phyloP scores from a whole-genome alignment of 2,329 filamentous ascomycete genomes.

The Pyrenophora graminea region DNA sequence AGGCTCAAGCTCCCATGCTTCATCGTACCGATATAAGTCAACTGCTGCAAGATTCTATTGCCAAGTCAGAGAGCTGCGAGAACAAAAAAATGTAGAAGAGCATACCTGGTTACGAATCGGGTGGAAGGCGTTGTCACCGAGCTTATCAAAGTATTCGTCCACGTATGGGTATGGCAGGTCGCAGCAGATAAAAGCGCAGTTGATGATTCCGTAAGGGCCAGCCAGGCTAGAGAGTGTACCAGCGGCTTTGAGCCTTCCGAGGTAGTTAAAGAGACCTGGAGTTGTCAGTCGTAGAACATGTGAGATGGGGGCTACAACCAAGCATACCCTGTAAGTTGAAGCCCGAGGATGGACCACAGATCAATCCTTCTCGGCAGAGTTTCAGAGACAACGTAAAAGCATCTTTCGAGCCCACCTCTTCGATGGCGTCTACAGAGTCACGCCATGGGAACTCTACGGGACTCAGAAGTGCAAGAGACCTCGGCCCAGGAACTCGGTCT shows the following conservation, averaged over 20 bases:
- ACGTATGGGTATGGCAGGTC: conserved; percentile 68
- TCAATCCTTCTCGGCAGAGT: conserved; percentile 61
- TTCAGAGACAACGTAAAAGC: conserved; percentile 59
- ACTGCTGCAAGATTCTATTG: conserved; percentile 23
- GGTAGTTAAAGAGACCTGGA: conserved; percentile 23
- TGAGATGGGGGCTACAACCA: background rate
- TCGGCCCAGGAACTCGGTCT: conserved; percentile 63
- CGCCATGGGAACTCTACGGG: conserved; percentile 64
- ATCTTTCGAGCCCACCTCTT: conserved; percentile 60
- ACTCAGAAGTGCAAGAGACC: conserved; percentile 56
- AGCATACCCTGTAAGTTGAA: conserved; percentile 58
- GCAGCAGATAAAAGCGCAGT: conserved; percentile 60
- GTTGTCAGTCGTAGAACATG: background rate
- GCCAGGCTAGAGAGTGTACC: conserved; percentile 18
- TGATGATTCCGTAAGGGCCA: conserved; percentile 12
- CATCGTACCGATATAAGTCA: conserved; percentile 29
- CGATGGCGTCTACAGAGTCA: conserved; percentile 58
- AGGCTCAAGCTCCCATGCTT: conserved; percentile 26
- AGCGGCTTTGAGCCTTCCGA: conserved; percentile 16
- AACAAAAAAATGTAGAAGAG: background rate
- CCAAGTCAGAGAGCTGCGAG: background rate
- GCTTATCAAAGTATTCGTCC: conserved; percentile 62
- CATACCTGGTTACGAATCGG: conserved; percentile 24
- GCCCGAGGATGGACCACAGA: conserved; percentile 65
- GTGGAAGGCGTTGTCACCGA: conserved; percentile 45